Evolutionary conservation across 1,284 basidiomycete genomes (phyloP), one percentile per base, ranked within the genome.

Genomic region (Takashimella koratensis): DNA sequence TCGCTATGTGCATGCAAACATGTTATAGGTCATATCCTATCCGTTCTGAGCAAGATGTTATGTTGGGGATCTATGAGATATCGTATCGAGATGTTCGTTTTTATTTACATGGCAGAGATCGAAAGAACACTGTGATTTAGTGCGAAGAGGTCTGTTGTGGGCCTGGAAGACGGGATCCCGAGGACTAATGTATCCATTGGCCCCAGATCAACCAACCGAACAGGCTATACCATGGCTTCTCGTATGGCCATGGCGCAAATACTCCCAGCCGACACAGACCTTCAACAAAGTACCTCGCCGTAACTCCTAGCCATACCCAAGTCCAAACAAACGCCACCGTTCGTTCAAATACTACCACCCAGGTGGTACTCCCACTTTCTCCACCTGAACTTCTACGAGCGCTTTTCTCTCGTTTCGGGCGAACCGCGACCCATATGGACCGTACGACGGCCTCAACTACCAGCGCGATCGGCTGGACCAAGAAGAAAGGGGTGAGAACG

Each of bases 301-400:
- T 66, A 65, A 63, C 68, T 1, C 73, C 71, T 6, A 74, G 55
- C 64, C 64, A 73, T 19, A 63, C 48, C 72, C 72, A 74, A 2
- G 67, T 71, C 65, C 63, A 68, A 1, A 59, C 56, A 48, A 72
- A 72, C 0, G 68, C 70, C 4, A 71, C 36, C 1, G 57, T 19
- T 22, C 71, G 30, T 54, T 74, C 73, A 2, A 59, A 13, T 6
- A 60, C 53, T 12, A 60, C 49, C 43, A 68, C 22, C 55, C 59
- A 64, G 19, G 39, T 50, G 1, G 64, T 60, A 26, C 42, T 16
- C 19, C 21, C 16, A 43, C 16, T 16, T 41, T 23, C 19, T 51
- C 19, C 5, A 13, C 19, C 25, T 45, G 13, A 19, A 21, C 40
- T 66, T 67, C 52, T 47, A 59, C n/a, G 45, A 21, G 10, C 20